A percentile compares a stretch with the other conserved stretches of the same genome.
phyloP scores from a whole-genome alignment of 1,284 basidiomycete genomes.

The Bondarzewia mesenterica region DNA sequence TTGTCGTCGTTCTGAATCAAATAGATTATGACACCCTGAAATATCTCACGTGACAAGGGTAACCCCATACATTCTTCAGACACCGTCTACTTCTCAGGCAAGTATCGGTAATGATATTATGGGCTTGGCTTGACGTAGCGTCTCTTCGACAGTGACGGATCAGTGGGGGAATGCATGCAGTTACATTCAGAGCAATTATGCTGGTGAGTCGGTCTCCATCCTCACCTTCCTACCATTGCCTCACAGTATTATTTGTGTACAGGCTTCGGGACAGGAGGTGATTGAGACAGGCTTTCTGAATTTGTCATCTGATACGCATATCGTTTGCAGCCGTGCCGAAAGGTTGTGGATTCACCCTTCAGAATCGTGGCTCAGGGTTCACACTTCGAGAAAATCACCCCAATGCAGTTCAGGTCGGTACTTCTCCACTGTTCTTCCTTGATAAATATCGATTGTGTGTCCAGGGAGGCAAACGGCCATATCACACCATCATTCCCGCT shows the following conservation, averaged over 20 bases:
- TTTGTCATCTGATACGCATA: background rate
- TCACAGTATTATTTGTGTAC: slow-evolving; percentile 4
- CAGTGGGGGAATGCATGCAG: slow-evolving; percentile 92
- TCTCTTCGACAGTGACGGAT: slow-evolving; percentile 53
- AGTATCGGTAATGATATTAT: slow-evolving; percentile 6
- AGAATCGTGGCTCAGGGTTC: slow-evolving; percentile 89
- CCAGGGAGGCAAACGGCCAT: slow-evolving; percentile 81
- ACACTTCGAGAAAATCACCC: slow-evolving; percentile 74
- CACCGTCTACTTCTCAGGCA: slow-evolving; percentile 89
- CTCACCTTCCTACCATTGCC: background rate
- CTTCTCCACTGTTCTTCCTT: background rate
- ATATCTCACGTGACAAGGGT: slow-evolving; percentile 39
- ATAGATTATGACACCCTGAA: background rate
- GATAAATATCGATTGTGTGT: background rate
- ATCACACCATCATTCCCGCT: slow-evolving; percentile 94
- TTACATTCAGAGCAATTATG: slow-evolving; percentile 91
- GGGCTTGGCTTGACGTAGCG: slow-evolving; percentile 2
- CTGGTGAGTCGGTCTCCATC: slow-evolving; percentile 36
- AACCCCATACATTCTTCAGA: slow-evolving; percentile 78
- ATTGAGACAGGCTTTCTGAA: background rate
- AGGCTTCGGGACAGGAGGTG: slow-evolving; percentile 77
- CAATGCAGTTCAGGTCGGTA: slow-evolving; percentile 62
- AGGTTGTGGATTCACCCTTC: slow-evolving; percentile 92
- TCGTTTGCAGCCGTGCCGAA: slow-evolving; percentile 67
- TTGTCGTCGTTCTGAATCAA: background rate